Percentiles rank a stretch among this genome's conserved stretches.
These are phyloP conservation scores for Hanseniaspora guilliermondii DNA, from an alignment of 805 yeast species.

Conservation along the genomic window DNA sequence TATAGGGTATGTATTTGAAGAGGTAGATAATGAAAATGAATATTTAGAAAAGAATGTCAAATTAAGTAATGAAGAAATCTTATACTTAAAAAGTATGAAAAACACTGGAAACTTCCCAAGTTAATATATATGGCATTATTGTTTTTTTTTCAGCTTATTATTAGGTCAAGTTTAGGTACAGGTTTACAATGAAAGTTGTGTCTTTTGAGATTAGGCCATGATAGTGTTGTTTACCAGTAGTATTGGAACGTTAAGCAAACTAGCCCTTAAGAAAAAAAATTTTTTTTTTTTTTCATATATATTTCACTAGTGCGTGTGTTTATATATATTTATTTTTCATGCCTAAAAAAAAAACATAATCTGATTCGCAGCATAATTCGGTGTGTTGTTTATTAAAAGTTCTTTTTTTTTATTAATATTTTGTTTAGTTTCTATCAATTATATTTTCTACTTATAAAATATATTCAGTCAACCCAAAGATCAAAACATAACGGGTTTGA, in stretches of 20 bases:
- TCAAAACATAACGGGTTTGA: not conserved
- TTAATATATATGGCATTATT: too few species aligned
- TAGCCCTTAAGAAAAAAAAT: not conserved
- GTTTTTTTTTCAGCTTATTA: too few species aligned
- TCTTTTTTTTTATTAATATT: too few species aligned
- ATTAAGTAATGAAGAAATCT: not conserved
- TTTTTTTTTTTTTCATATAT: not conserved
- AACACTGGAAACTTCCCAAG: not conserved
- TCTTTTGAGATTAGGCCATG: too few species aligned
- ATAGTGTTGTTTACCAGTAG: too few species aligned
- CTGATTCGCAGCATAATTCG: too few species aligned
- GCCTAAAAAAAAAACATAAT: not conserved
- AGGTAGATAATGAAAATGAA: not conserved
- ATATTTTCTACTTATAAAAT: too few species aligned
- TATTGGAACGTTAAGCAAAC: too few species aligned
- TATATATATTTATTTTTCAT: not conserved
- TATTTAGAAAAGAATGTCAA: conserved; percentile 1
- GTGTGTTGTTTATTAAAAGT: not conserved
- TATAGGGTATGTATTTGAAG: not conserved
- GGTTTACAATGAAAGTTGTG: too few species aligned
- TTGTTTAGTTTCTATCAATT: too few species aligned
- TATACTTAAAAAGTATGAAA: not conserved
- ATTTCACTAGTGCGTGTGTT: not conserved
- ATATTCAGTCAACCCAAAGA: not conserved
- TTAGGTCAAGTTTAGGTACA: too few species aligned